Percentiles rank a stretch among this genome's conserved stretches.
These are phyloP conservation scores for Tolypocladium sp. DNA, from an alignment of 2,329 filamentous ascomycete genomes.

Conservation along the genomic window DNA sequence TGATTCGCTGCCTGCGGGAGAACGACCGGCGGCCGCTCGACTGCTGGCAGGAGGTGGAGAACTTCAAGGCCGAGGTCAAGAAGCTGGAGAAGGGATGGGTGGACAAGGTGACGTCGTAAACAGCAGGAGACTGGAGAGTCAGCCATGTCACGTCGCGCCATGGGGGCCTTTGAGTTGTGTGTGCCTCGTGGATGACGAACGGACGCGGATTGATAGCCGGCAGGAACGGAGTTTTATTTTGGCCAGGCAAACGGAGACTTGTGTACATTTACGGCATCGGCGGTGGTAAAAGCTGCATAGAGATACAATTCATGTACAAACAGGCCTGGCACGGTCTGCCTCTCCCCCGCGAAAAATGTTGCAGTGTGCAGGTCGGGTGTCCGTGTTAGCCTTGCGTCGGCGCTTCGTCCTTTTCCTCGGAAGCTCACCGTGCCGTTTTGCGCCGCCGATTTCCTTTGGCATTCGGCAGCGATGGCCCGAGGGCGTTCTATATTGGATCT, in stretches of 20 bases:
- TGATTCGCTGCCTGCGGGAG: slow-evolving; percentile 71
- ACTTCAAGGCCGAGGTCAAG: slow-evolving; percentile 82
- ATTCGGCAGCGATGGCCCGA: not conserved
- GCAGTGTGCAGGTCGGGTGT: not conserved
- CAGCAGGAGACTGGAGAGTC: not conserved
- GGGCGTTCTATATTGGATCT: not conserved
- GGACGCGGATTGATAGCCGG: slow-evolving; percentile 1
- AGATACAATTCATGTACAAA: slow-evolving; percentile 15
- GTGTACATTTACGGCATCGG: slow-evolving; percentile 22
- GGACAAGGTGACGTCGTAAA: slow-evolving; percentile 56
- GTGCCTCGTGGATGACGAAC: not conserved
- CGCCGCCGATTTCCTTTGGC: not conserved
- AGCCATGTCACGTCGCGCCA: not conserved
- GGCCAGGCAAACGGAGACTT: not conserved
- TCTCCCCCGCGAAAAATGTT: not conserved
- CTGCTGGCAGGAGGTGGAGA: slow-evolving; percentile 89
- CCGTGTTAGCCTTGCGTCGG: not conserved
- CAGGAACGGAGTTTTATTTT: slow-evolving; percentile 3
- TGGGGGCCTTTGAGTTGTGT: not conserved
- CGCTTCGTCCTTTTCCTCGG: not conserved
- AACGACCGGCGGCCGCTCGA: slow-evolving; percentile 84
- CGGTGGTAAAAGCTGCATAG: slow-evolving; percentile 20
- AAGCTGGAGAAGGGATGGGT: slow-evolving; percentile 82
- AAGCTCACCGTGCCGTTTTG: not conserved
- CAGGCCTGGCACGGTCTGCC: not conserved